phyloP scores from a whole-genome alignment of 1,284 basidiomycete genomes.

The Thelephora terrestris region DNA sequence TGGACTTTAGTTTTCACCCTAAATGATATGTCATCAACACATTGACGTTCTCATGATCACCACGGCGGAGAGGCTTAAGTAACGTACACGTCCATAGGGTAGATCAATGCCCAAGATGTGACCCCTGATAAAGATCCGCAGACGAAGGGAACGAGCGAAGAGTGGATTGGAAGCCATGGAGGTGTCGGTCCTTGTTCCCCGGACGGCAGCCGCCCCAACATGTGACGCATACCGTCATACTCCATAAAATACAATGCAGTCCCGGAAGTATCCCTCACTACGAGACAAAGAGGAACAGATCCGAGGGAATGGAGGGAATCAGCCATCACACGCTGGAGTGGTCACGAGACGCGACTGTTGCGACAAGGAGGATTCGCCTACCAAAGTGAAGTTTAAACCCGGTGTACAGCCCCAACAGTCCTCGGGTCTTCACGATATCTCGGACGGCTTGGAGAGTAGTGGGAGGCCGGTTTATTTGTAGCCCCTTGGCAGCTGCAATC shows the following conservation, averaged over 20 bases:
- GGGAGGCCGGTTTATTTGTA: slow-evolving; percentile 57
- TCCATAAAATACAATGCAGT: slow-evolving; percentile 83
- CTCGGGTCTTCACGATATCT: slow-evolving; percentile 58
- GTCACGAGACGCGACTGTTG: too few relatives aligned
- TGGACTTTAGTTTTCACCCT: slow-evolving; percentile 93
- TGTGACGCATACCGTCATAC: slow-evolving; percentile 76
- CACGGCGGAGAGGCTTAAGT: background rate
- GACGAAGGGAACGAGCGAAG: slow-evolving; percentile 72
- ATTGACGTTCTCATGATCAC: background rate
- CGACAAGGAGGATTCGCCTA: slow-evolving; percentile 24
- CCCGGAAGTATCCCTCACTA: slow-evolving; percentile 73
- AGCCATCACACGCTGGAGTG: too few relatives aligned
- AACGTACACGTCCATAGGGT: slow-evolving; percentile 73
- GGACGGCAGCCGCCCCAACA: slow-evolving; percentile 58
- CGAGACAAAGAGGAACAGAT: slow-evolving; percentile 8
- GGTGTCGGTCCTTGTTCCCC: slow-evolving; percentile 72
- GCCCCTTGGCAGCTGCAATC: slow-evolving; percentile 74
- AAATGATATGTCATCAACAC: slow-evolving; percentile 9
- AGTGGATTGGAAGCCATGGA: slow-evolving; percentile 67
- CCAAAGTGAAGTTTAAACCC: slow-evolving; percentile 76
- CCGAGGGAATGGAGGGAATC: background rate
- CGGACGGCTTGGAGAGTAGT: slow-evolving; percentile 63
- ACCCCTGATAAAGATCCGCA: slow-evolving; percentile 81
- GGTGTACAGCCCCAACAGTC: slow-evolving; percentile 70
- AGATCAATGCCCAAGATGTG: slow-evolving; percentile 77